Evolutionary conservation across 257 asterid genomes (phyloP), one percentile per base, ranked within the genome.

Genomic region (Solanum lignicaule): DNA sequence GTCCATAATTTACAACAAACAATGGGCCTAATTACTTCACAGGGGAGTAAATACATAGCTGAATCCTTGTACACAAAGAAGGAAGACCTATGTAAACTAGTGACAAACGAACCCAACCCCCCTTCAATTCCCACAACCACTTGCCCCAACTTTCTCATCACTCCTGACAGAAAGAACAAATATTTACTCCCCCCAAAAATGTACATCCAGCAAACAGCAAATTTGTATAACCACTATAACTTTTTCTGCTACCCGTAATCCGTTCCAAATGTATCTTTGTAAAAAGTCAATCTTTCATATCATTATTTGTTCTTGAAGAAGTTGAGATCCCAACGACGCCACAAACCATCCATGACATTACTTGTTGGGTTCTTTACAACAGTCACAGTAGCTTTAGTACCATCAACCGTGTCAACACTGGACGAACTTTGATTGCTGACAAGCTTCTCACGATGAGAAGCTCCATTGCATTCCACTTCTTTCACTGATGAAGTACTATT

Each of bases 291-390:
- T 41, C 60, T 31, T 74, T 33, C 35, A 84, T 36, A 86, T 27
- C 87, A 86, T 95, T 89, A 95, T 92, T 91, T 93, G 92, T 89
- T 92, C 83, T 94, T 84, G 91, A 96, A 95, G 92, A 93, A 95
- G 88, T 90, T 94, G 87, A 93, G 90, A 91, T 96, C 99, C 98
- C 98, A 95, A 38, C 99, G 96, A 29, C 98, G 98, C 66, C 93
- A 85, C 76, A 95, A 87, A 86, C 99, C 98, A 62, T 95, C 99
- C 90, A 94, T 90, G 88, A 93, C 90, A 87, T 92, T 94, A 72
- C 87, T 87, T 12, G 97, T 69, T 5, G 95, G 96, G 89, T 86
- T 92, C 89, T 91, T 96, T 90, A 91, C 98, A 21, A 94, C 96
- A 89, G 97, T 91, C 29, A 95, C 94, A 1, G 95, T 94, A 39